Percentiles rank a stretch among this genome's conserved stretches.
Evolutionary conservation across 139 green algal species (phyloP).

Genomic region (Auxenochlorella protothecoides): DNA sequence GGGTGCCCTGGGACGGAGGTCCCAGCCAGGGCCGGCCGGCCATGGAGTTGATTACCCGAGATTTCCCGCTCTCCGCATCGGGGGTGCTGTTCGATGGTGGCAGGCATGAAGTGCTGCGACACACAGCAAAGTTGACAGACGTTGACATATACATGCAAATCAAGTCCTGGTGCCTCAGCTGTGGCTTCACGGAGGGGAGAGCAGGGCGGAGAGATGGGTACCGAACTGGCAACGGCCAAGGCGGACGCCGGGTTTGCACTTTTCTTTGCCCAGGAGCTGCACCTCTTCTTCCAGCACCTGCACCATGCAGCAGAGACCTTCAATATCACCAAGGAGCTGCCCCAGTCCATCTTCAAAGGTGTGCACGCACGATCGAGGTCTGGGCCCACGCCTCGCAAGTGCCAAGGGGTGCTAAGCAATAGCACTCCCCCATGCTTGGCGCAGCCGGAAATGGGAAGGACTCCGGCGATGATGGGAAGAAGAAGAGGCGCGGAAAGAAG

Average conservation of each 20-base stretch:
- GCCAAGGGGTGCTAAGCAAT: not conserved
- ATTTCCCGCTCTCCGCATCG: no score
- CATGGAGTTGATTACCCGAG: no score
- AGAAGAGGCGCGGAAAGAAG: constrained; percentile 1
- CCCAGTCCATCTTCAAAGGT: constrained; percentile 13
- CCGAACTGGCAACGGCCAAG: not conserved
- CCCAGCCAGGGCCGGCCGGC: no score
- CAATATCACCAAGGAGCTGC: constrained; percentile 10
- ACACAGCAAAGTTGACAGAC: not conserved
- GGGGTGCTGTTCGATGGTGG: not conserved
- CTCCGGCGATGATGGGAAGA: constrained; percentile 5
- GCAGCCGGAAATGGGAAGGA: not conserved
- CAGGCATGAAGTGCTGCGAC: not conserved
- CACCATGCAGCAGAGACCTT: constrained; percentile 4
- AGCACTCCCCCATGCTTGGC: not conserved
- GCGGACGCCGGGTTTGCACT: not conserved
- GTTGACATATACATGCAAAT: not conserved
- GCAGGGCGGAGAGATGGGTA: no score
- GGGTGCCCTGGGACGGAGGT: no score
- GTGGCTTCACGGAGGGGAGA: no score
- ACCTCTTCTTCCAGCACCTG: constrained; percentile 23
- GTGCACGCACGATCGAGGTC: not conserved
- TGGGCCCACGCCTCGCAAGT: not conserved
- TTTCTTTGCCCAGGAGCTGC: constrained; percentile 28
- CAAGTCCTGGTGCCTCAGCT: no score